Evolutionary conservation across 2,329 filamentous ascomycete genomes (phyloP).

Genomic region (Fusarium illudens): DNA sequence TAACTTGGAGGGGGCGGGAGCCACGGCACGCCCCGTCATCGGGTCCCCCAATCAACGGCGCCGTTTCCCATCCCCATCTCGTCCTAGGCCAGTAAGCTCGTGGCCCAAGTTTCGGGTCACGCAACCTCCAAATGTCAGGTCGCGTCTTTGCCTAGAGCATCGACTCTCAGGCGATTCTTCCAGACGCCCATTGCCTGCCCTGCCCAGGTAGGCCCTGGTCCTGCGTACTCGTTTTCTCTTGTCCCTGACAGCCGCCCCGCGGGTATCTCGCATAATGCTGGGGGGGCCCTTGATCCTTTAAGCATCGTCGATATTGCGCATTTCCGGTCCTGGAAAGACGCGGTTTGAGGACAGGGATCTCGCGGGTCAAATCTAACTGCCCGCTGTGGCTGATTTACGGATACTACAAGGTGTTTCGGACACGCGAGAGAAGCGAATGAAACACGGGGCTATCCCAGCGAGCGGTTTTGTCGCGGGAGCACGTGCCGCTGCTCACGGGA

Average conservation of each 20-base stretch:
- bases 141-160: background rate
- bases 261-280: background rate
- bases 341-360: background rate
- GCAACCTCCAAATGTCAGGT: background rate
- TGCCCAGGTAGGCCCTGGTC: background rate
- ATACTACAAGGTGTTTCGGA: background rate
- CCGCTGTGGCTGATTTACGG: background rate
- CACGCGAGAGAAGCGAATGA: background rate
- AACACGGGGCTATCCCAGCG: background rate
- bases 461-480: background rate
- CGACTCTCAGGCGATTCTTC: background rate
- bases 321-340: background rate
- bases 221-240: background rate
- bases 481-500: background rate
- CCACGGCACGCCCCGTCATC: slow-evolving; percentile 36
- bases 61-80: background rate
- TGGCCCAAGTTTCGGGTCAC: background rate
- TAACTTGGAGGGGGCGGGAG: slow-evolving; percentile 34
- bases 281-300: background rate
- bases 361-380: background rate
- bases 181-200: background rate
- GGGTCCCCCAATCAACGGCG: slow-evolving; percentile 27
- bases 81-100: slow-evolving; percentile 9
- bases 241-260: background rate
- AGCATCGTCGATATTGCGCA: slow-evolving; percentile 1